Percentiles rank a stretch among this genome's conserved stretches.
Evolutionary conservation across 345 rosid genomes (phyloP).

Genomic region (Anastatica hierochuntica): DNA sequence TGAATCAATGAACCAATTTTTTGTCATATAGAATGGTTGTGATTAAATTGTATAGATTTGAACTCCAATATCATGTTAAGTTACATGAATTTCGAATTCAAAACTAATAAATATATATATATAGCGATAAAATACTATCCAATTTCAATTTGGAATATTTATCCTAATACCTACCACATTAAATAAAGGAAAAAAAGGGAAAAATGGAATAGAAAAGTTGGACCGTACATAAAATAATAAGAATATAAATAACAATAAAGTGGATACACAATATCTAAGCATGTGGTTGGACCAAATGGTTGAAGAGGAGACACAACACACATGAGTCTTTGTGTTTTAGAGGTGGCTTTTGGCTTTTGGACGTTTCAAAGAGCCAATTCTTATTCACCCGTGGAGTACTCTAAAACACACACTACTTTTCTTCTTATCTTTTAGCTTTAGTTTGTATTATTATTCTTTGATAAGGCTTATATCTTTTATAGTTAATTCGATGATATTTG

Average conservation of each 20-base stretch:
- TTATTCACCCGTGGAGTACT: not conserved
- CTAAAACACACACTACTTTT: constrained; percentile 8
- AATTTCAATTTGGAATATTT: no score
- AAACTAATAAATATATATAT: no score
- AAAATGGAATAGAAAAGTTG: not conserved
- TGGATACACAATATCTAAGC: constrained; percentile 14
- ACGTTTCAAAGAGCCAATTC: constrained; percentile 37
- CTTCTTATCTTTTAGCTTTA: no score
- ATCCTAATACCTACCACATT: not conserved
- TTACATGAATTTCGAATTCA: no score
- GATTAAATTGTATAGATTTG: no score
- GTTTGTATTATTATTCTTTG: not conserved
- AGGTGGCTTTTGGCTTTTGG: constrained; percentile 73
- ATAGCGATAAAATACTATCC: no score
- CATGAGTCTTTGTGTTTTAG: not conserved
- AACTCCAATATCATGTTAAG: no score
- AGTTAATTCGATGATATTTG: not conserved
- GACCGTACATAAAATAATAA: constrained; percentile 3
- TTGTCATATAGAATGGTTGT: no score
- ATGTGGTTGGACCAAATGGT: constrained; percentile 29
- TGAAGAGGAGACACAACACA: constrained; percentile 5
- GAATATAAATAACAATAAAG: not conserved
- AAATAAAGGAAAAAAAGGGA: not conserved
- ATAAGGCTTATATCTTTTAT: not conserved
- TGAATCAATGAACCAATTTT: no score